Base-by-base conservation (phyloP, 352 stramenopile species). In the Globisporangium barbulae region DNA sequence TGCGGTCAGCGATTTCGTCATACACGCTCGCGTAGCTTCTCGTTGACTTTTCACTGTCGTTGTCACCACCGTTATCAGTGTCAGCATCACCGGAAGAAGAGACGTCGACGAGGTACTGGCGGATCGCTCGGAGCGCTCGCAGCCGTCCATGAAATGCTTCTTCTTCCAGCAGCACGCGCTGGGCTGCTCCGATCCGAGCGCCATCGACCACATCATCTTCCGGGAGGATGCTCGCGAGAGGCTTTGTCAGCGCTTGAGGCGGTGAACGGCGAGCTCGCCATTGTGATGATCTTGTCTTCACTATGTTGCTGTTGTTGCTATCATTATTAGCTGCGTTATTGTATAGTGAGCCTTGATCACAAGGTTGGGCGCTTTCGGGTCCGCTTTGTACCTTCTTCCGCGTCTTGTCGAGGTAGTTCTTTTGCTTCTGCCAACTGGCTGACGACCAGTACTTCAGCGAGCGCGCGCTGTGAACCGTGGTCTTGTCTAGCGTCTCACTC, bases 151-250 rank as follows among this genome's bases (percentile, higher is more conserved):
- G 69, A 12, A 88, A 61, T 31, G 70, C 73, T 41, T 90, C 79
- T 70, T 90, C 81, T 30, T 87, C 69, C 2, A 78, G 54, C 33
- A 90, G 42, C 33, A 77, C 47, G 0, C 39, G 19, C 28, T 74
- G 70, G 6, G 81, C 79, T 5, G 31, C 39, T 12, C 28, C 28
- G 49, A 88, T 78, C 0, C 77, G 71, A 15, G 45, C 65, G 2
- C 76, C 78, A 48, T 87, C 73, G 2, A 84, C 53, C 1, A 74
- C 67, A n/a, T 84, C 70, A 45, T 85, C 76, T 15, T 78, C 74
- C 5, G 73, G 75, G 3, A 78, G 54, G 22, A 88, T 88, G 31
- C 68, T 81, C 28, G 68, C 61, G 3, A 90, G 65, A 10, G 81
- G 78, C 41, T 76, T 81, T 1, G 75, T 64, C 0, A 88, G 72